Conservation (phyloP, 345 rosid species). For the Punica granatum region DNA sequence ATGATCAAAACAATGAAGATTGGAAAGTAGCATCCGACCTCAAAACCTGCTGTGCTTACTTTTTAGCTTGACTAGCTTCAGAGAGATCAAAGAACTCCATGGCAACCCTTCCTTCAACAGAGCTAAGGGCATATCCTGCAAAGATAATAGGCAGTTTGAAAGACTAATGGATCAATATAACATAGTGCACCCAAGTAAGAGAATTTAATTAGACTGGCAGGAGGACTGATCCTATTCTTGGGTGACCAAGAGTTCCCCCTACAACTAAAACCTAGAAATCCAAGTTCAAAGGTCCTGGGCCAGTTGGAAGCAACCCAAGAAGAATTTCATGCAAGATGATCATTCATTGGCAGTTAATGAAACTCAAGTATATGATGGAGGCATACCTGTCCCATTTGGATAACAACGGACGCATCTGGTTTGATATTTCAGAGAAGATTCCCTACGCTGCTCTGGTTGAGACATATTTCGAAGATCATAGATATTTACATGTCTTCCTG, state of each 20-base stretch:
- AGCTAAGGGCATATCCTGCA: constrained; percentile 98
- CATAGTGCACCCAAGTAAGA: not conserved
- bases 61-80: constrained; percentile 92
- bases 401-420: constrained; percentile 91
- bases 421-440: constrained; percentile 90
- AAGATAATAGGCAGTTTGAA: not conserved
- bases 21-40: too few relatives aligned
- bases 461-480: constrained; percentile 93
- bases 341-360: not conserved
- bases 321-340: not conserved
- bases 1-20: not conserved
- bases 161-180: not conserved
- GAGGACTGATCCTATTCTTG: not conserved
- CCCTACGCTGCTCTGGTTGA: constrained; percentile 93
- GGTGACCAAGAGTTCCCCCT: not conserved
- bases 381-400: constrained; percentile 86
- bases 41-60: constrained; percentile 28
- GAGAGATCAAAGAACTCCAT: constrained; percentile 96
- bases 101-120: constrained; percentile 96
- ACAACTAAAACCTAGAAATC: not conserved
- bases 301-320: not conserved
- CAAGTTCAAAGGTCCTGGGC: not conserved
- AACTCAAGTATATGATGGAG: not conserved
- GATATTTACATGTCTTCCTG: constrained; percentile 92
- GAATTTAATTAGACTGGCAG: not conserved